phyloP scores from a whole-genome alignment of 1,284 basidiomycete species.

The Clitocybe nebularis region DNA sequence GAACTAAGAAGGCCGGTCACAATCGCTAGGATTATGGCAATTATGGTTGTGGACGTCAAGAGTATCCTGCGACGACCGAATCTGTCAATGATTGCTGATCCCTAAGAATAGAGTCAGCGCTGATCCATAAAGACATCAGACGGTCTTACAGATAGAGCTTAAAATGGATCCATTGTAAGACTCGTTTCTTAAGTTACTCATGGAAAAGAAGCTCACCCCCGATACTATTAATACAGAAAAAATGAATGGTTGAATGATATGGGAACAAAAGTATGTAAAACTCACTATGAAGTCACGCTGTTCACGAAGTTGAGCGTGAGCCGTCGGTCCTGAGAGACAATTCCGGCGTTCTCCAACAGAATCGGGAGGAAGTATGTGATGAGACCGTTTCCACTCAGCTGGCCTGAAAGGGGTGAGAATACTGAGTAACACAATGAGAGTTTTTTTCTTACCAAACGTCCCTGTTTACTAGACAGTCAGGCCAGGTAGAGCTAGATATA shows the following conservation, averaged over 20 bases:
- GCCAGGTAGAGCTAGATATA: background rate
- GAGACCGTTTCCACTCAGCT: slow-evolving; percentile 39
- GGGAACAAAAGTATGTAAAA: slow-evolving; percentile 12
- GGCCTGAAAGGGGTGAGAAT: slow-evolving; percentile 18
- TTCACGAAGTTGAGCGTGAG: slow-evolving; percentile 49
- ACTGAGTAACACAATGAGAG: too few species aligned
- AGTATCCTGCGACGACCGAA: slow-evolving; percentile 39
- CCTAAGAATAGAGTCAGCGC: slow-evolving; percentile 18
- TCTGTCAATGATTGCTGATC: slow-evolving; percentile 40
- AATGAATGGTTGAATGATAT: too few species aligned
- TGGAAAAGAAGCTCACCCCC: slow-evolving; percentile 19
- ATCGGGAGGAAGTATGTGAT: slow-evolving; percentile 50
- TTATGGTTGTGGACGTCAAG: slow-evolving; percentile 31
- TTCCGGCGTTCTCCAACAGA: slow-evolving; percentile 41
- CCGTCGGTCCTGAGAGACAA: slow-evolving; percentile 35
- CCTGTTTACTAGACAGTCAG: slow-evolving; percentile 19
- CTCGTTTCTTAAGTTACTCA: background rate
- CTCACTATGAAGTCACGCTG: slow-evolving; percentile 43
- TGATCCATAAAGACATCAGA: background rate
- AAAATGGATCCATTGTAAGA: background rate
- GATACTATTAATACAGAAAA: slow-evolving; percentile 16
- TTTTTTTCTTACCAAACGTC: slow-evolving; percentile 33
- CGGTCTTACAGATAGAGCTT: slow-evolving; percentile 26
- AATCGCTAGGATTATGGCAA: slow-evolving; percentile 38
- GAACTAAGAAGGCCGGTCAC: slow-evolving; percentile 40